Conservation (phyloP, 2,329 filamentous ascomycete genomes). For the Falciphora oryzae region DNA sequence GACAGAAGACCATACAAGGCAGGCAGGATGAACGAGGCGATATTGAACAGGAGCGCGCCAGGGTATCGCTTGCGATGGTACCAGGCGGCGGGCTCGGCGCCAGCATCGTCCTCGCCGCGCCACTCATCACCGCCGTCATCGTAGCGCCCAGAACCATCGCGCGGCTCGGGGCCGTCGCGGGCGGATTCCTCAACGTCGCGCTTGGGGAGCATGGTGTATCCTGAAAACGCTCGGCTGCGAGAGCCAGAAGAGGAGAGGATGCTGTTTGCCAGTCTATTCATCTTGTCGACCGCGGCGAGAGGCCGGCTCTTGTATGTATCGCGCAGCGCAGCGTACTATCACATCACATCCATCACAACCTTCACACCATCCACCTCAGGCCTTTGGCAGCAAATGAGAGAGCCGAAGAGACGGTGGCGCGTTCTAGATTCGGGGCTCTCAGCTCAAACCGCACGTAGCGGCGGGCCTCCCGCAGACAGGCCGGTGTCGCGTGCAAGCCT, state of each 20-base stretch:
- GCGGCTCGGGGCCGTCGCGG: not conserved
- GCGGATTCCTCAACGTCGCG: not conserved
- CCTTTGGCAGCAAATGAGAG: not conserved
- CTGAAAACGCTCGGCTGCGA: too few species aligned
- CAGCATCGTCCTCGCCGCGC: not conserved
- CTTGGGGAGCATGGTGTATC: slow-evolving; percentile 5
- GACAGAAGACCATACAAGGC: slow-evolving; percentile 62
- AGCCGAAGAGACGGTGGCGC: not conserved
- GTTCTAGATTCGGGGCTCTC: not conserved
- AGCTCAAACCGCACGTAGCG: not conserved
- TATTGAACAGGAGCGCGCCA: slow-evolving; percentile 57
- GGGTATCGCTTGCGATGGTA: slow-evolving; percentile 32
- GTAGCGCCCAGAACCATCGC: not conserved
- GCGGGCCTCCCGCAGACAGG: not conserved
- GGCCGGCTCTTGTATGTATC: not conserved
- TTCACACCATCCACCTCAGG: not conserved
- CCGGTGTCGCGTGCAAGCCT: too few species aligned
- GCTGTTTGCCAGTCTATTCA: not conserved
- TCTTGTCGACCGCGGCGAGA: not conserved
- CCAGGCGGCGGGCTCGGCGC: not conserved
- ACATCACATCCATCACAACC: not conserved
- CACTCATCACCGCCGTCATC: not conserved
- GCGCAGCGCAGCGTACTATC: too few species aligned
- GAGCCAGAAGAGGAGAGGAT: not conserved
- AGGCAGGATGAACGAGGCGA: slow-evolving; percentile 56